Conservation (phyloP, 2,329 filamentous ascomycete genomes). For the Leptographium galeiforme region DNA sequence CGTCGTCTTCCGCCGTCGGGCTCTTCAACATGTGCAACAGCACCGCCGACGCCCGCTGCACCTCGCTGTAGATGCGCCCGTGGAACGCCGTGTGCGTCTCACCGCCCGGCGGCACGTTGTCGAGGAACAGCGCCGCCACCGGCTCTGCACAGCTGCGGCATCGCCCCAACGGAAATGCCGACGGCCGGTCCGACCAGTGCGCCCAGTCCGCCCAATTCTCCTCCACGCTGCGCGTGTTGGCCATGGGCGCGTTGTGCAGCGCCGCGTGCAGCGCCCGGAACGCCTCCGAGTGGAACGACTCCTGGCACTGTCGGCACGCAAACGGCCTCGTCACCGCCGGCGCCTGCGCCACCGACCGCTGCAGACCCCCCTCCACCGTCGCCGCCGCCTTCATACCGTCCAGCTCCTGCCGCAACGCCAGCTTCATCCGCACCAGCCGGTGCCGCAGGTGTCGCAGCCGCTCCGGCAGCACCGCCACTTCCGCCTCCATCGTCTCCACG, state of each 20-base stretch:
- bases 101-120: constrained; percentile 5
- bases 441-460: constrained; percentile 10
- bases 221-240: not conserved
- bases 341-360: not conserved
- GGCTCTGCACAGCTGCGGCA: constrained; percentile 7
- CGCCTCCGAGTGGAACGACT: constrained; percentile 6
- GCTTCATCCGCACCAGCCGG: constrained; percentile 35
- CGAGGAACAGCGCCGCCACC: constrained; percentile 7
- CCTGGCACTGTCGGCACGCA: constrained; percentile 4
- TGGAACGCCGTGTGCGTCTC: constrained; percentile 10
- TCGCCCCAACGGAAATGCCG: not conserved
- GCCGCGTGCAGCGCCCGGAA: constrained; percentile 9
- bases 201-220: too few species aligned
- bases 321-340: not conserved
- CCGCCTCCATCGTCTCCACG: constrained; percentile 31
- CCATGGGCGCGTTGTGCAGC: constrained; percentile 4
- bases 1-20: not conserved
- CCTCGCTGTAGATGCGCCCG: constrained; percentile 5
- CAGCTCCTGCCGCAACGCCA: constrained; percentile 54
- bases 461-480: constrained; percentile 34
- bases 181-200: not conserved
- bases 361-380: not conserved
- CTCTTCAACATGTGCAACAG: not conserved
- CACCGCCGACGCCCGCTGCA: not conserved
- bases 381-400: constrained; percentile 45